A percentile compares a stretch with the other conserved stretches of the same genome.
Conservation (phyloP, 805 yeast species). For the Yarrowia yakushimensis region DNA sequence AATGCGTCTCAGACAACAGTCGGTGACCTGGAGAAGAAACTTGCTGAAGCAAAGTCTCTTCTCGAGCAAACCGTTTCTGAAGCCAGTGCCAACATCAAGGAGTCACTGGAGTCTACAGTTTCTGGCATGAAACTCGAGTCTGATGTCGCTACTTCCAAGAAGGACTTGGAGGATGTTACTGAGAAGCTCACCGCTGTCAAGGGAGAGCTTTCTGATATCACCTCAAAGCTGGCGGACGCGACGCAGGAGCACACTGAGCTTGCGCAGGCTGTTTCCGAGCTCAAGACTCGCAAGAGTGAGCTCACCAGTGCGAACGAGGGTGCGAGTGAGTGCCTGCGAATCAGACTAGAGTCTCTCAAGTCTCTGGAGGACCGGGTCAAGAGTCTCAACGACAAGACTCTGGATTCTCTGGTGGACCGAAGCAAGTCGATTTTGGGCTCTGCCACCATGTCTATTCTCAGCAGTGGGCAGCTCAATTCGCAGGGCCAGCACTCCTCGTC, state of each 20-base stretch:
- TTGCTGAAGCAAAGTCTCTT: neutral
- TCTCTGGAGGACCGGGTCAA: constrained; percentile 36
- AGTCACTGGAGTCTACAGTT: neutral
- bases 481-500: neutral
- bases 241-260: neutral
- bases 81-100: neutral
- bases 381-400: constrained; percentile 32
- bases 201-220: neutral
- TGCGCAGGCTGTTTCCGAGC: neutral
- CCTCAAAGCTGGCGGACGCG: neutral
- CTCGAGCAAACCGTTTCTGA: neutral
- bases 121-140: neutral
- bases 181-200: neutral
- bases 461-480: constrained; percentile 20
- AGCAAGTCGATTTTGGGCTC: constrained; percentile 36
- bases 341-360: constrained; percentile 35
- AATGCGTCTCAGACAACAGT: neutral
- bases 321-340: constrained; percentile 26
- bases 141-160: neutral
- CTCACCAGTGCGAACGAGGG: neutral
- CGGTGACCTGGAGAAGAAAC: neutral
- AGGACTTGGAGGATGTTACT: neutral
- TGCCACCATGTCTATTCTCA: constrained; percentile 32
- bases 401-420: constrained; percentile 35
- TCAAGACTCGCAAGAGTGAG: neutral